phyloP scores from a whole-genome alignment of 2,329 filamentous ascomycete species.

The Pseudonectria foliicola region DNA sequence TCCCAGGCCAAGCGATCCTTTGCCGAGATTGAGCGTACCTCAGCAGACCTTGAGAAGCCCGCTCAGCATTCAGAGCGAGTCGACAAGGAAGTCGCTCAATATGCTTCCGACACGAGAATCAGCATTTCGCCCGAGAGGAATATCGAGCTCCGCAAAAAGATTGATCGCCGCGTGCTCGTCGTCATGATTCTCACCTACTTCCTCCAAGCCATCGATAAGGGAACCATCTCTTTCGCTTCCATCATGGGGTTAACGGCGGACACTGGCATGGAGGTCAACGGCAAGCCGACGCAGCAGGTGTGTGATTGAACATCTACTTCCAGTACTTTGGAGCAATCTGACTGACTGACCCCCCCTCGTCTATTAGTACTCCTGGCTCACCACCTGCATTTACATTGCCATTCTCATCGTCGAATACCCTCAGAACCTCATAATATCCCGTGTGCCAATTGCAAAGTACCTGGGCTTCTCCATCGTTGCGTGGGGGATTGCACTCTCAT shows the following conservation, averaged over 20 bases:
- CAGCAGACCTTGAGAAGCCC: slow-evolving; percentile 31
- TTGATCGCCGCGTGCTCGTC: slow-evolving; percentile 59
- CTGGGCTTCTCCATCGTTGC: slow-evolving; percentile 55
- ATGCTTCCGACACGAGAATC: slow-evolving; percentile 50
- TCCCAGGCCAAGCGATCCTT: slow-evolving; percentile 10
- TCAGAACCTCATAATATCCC: slow-evolving; percentile 52
- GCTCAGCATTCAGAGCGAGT: slow-evolving; percentile 43
- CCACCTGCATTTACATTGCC: slow-evolving; percentile 67
- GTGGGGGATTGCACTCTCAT: slow-evolving; percentile 55
- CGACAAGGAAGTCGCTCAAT: slow-evolving; percentile 61
- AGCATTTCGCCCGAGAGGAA: slow-evolving; percentile 54
- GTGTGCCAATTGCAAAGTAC: slow-evolving; percentile 62
- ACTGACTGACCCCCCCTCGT: neutral
- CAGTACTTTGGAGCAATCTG: no score
- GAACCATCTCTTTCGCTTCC: slow-evolving; percentile 56
- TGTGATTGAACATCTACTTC: neutral
- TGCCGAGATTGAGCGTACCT: slow-evolving; percentile 21
- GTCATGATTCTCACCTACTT: slow-evolving; percentile 73
- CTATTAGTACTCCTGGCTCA: slow-evolving; percentile 59
- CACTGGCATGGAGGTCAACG: slow-evolving; percentile 33
- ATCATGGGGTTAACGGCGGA: slow-evolving; percentile 55
- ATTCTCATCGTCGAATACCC: slow-evolving; percentile 67
- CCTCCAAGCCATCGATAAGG: slow-evolving; percentile 62
- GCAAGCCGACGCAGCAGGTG: slow-evolving; percentile 16
- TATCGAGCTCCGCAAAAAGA: slow-evolving; percentile 53